These are phyloP conservation scores for Scytalidium lignicola DNA, from an alignment of 2,329 filamentous ascomycete species.

Conservation along the genomic window DNA sequence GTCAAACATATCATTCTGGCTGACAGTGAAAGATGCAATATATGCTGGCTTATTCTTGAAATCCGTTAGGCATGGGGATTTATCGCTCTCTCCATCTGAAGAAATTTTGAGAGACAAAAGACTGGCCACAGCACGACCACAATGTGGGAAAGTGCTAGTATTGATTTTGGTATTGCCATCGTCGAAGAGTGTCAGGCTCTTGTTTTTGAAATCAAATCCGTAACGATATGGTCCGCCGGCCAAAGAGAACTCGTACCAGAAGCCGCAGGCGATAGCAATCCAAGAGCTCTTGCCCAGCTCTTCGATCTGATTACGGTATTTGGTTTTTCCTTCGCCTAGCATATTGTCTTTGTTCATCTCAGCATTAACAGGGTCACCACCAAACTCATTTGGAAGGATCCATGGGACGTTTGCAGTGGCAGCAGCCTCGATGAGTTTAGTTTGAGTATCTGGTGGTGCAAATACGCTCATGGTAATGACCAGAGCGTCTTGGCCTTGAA, in stretches of 20 bases:
- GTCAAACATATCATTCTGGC: slow-evolving; percentile 44
- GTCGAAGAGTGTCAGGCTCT: slow-evolving; percentile 42
- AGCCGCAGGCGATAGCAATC: slow-evolving; percentile 37
- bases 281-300: slow-evolving; percentile 30
- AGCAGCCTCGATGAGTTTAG: slow-evolving; percentile 48
- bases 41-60: slow-evolving; percentile 38
- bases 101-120: slow-evolving; percentile 34
- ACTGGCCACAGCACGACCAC: slow-evolving; percentile 48
- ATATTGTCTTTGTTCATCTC: slow-evolving; percentile 24
- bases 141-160: slow-evolving; percentile 43
- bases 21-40: slow-evolving; percentile 40
- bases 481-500: slow-evolving; percentile 49
- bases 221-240: slow-evolving; percentile 28
- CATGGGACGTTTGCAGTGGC: slow-evolving; percentile 48
- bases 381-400: slow-evolving; percentile 49
- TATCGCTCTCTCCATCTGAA: slow-evolving; percentile 30
- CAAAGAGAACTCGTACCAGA: slow-evolving; percentile 51
- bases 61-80: slow-evolving; percentile 26
- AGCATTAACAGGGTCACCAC: slow-evolving; percentile 9
- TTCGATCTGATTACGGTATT: slow-evolving; percentile 31
- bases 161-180: slow-evolving; percentile 42
- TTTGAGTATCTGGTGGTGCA: slow-evolving; percentile 40
- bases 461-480: slow-evolving; percentile 45
- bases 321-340: slow-evolving; percentile 6
- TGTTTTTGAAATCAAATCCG: slow-evolving; percentile 45